Evolutionary conservation across 2,329 filamentous ascomycete species (phyloP), one percentile per base, ranked within the genome.

Genomic region (Lachnellula subtilissima): DNA sequence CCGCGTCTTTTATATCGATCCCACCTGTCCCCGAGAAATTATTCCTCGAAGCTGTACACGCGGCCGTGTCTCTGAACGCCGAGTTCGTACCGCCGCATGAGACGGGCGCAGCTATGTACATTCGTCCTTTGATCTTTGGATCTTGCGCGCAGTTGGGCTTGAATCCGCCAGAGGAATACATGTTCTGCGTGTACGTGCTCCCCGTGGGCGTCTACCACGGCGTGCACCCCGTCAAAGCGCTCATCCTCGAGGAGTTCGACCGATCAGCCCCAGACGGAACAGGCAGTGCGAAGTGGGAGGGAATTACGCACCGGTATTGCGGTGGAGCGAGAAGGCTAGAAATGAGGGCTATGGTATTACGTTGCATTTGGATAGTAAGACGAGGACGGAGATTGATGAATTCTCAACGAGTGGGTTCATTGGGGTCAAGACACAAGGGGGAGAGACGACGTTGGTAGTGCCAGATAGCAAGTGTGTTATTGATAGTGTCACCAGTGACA

Each of bases 181-280:
- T 85, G 0, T 96, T 97, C 69, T 83, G 83, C 59, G 91, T 97
- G 25, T 97, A 88, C 69, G 92, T 95, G 11, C 80, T 96, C 70
- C 93, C 93, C 0, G 95, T 91, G 0, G 93, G 93, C 7, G 91
- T 96, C 15, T 97, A 97, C 76, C 93, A 97, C 73, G 93, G 94
- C 39, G 84, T 87, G 0, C 84, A 91, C 64, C 90, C 93, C 0
- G 91, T 96, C n/a, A 86, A 88, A 67, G 90, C 88, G 1, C 76
- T 97, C 52, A 88, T 97, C 57, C 79, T 97, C 2, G 93, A 97
- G 67, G 87, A 94, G 32, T 97, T 97, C 70, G 93, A 97, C 72
- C 89, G 93, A 32, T 84, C 92, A 0, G 93, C 93, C n/a, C 93
- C 94, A 1, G 84, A 91, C 66, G 93, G 93, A 0, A 95, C 89